Base-by-base conservation (phyloP, 2,329 filamentous ascomycete genomes). In the Atkinsonella hypoxylon region DNA sequence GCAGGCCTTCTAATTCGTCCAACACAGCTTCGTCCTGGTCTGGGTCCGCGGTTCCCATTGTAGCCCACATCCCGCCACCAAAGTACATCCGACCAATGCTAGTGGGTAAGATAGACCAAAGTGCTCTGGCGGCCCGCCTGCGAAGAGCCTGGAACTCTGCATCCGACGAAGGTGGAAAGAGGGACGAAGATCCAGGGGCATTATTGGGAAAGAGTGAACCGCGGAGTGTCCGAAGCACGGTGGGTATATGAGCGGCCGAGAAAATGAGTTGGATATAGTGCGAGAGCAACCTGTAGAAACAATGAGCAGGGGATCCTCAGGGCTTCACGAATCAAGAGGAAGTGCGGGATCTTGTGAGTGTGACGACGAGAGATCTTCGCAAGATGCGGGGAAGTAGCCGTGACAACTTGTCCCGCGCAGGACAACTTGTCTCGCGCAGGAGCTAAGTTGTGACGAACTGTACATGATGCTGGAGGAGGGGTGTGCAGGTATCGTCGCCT, bases 151-250 rank as follows among this genome's bases (percentile, higher is more conserved):
- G 71, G 56, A 81, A 70, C 60, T 81, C 77, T 59, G 79, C 72
- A 50, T 81, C 74, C 55, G 76, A 76, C 46, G 74, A 73, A 53
- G 83, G 81, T 48, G 83, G 76, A 48, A 75, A 69, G 57, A 83
- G 70, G 53, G 77, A 75, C 59, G 82, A 73, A 56, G 80, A 77
- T 53, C 82, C 84, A 54, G 85, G 82, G 59, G 79, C 75, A 67
- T 94, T 94, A 68, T 88, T 85, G 57, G 93, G 91, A 65, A 96
- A 97, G 51, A 97, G 73, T 54, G 86, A 79, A 60, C 79, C 81
- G 64, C 93, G 86, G 61, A 87, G 75, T 57, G 81, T 78, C 64
- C 81, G 79, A 60, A 91, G 77, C 57, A 87, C 67, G 63, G 74
- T 73, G 64, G 86, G 81, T 51, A 89, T 72, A 58, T 78, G 74